Evolutionary conservation across 1,284 basidiomycete species (phyloP).

Genomic region (Volvariella volvacea): DNA sequence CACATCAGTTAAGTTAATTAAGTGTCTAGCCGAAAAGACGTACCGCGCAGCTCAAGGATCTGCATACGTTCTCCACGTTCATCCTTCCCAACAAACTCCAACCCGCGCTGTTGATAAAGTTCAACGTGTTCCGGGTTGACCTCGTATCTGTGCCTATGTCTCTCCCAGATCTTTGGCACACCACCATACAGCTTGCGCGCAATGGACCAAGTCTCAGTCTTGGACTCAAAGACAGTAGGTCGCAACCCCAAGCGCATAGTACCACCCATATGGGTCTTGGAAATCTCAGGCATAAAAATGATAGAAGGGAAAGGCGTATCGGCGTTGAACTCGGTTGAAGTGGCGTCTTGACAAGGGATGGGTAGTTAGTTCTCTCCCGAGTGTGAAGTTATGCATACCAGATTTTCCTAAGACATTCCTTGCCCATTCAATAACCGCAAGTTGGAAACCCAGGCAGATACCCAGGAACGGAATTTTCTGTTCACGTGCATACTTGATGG

Average conservation of each 20-base stretch:
- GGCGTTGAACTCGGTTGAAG: constrained; percentile 77
- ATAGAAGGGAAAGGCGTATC: constrained; percentile 68
- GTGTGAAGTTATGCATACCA: constrained; percentile 32
- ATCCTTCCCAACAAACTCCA: constrained; percentile 90
- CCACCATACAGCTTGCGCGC: constrained; percentile 85
- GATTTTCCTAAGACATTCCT: constrained; percentile 76
- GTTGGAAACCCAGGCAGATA: constrained; percentile 97
- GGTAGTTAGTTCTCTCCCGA: background rate
- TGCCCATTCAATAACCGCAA: constrained; percentile 95
- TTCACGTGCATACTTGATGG: constrained; percentile 95
- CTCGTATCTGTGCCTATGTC: constrained; percentile 97
- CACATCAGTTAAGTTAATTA: no score
- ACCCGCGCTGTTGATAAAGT: constrained; percentile 63
- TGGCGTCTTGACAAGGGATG: constrained; percentile 56
- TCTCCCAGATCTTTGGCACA: constrained; percentile 85
- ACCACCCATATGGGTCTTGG: constrained; percentile 95
- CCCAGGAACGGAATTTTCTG: constrained; percentile 94
- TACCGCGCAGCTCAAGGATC: constrained; percentile 82
- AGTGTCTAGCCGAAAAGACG: constrained; percentile 22
- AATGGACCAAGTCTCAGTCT: constrained; percentile 59
- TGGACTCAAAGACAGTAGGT: constrained; percentile 82
- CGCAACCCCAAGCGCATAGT: constrained; percentile 97
- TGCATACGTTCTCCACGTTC: constrained; percentile 98
- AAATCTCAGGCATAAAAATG: constrained; percentile 99
- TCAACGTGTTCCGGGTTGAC: constrained; percentile 90